These are phyloP conservation scores for Isatis tinctoria DNA, from an alignment of 345 rosid genomes.

Conservation along the genomic window DNA sequence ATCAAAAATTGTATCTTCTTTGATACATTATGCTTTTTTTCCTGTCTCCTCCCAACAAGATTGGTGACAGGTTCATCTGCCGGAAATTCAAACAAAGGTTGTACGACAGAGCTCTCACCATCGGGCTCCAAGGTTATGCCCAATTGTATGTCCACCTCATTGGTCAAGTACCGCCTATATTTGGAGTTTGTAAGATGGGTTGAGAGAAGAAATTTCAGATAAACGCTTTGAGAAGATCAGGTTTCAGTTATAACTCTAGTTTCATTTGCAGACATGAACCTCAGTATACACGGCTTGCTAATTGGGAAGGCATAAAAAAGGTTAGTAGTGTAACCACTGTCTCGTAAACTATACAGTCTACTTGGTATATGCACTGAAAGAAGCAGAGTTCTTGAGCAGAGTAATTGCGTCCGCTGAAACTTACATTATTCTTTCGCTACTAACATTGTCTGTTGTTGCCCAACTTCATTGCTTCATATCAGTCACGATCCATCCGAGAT, in stretches of 20 bases:
- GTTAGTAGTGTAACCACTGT: conserved; percentile 34
- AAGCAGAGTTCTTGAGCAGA: not conserved
- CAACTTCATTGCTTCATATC: conserved; percentile 10
- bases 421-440: not conserved
- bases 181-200: conserved; percentile 3
- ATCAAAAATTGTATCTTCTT: not conserved
- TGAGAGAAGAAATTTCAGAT: not conserved
- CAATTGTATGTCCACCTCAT: conserved; percentile 49
- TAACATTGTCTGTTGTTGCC: conserved; percentile 8
- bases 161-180: conserved; percentile 2
- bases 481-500: conserved; percentile 89
- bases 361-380: not conserved
- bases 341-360: not conserved
- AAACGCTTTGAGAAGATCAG: not conserved
- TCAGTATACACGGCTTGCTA: conserved; percentile 78
- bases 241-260: conserved; percentile 19
- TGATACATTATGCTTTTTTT: not conserved
- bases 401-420: not conserved
- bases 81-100: conserved; percentile 64
- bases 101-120: conserved; percentile 78
- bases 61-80: conserved; percentile 80
- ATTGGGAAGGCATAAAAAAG: conserved; percentile 93
- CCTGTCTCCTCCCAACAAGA: conserved; percentile 37
- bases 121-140: conserved; percentile 93
- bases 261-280: conserved; percentile 72